A percentile compares a stretch with the other conserved stretches of the same genome.
These are phyloP conservation scores for Ceratocystis smalleyi DNA, from an alignment of 2,329 filamentous ascomycete genomes.

Conservation along the genomic window DNA sequence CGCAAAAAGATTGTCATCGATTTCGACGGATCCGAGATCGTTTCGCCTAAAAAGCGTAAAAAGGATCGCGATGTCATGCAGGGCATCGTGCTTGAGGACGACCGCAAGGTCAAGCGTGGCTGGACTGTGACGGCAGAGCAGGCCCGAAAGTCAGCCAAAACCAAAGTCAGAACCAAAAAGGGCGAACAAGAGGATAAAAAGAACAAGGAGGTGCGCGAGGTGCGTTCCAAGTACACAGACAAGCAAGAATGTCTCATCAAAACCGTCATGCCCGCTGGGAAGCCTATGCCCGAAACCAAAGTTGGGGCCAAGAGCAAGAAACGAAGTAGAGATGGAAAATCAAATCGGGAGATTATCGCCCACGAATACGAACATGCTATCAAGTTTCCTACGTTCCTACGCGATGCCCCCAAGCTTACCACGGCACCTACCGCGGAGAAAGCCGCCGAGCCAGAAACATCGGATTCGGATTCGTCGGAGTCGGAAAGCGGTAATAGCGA, in stretches of 20 bases:
- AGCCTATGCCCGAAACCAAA: constrained; percentile 28
- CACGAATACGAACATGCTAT: constrained; percentile 83
- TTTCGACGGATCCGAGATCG: constrained; percentile 23
- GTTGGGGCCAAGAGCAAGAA: constrained; percentile 38
- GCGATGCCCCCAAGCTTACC: constrained; percentile 28
- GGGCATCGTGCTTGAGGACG: constrained; percentile 57
- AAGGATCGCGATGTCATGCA: constrained; percentile 36
- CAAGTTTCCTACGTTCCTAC: constrained; percentile 70
- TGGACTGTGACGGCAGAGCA: constrained; percentile 58
- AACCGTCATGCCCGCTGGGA: constrained; percentile 47
- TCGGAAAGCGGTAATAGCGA: constrained; percentile 9
- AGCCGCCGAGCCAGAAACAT: constrained; percentile 18
- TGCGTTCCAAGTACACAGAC: constrained; percentile 66
- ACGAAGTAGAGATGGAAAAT: constrained; percentile 41
- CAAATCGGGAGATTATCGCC: constrained; percentile 44
- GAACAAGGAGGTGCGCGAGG: constrained; percentile 40
- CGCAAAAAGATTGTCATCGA: constrained; percentile 26
- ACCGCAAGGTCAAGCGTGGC: constrained; percentile 70
- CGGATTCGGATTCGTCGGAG: constrained; percentile 8
- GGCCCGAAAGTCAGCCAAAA: constrained; percentile 32
- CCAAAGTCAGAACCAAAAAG: constrained; percentile 25
- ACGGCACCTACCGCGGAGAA: constrained; percentile 18
- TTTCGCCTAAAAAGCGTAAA: constrained; percentile 33
- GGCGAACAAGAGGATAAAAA: constrained; percentile 33
- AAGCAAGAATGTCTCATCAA: constrained; percentile 73